Base-by-base conservation (phyloP, 148 eudicot genomes). In the Rhododendron williamsianum region DNA sequence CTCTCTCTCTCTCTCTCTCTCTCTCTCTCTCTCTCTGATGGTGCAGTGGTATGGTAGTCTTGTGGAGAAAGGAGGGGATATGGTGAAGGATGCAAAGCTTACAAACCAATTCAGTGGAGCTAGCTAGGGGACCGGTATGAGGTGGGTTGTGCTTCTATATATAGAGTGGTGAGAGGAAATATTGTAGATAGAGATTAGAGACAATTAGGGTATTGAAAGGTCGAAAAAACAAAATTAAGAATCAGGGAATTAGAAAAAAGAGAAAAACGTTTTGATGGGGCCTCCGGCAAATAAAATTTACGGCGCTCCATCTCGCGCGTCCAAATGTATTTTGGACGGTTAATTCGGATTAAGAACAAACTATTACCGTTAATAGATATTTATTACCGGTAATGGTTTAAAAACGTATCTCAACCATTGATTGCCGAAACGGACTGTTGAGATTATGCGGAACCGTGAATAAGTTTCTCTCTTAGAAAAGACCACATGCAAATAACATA, bases 81-180 rank as follows among this genome's bases (percentile, higher is more conserved):
- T 18, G 76, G 12, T 12, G 76, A 58, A 45, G 58, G 56, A 43
- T 56, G 45, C 35, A 43, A 54, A n/a, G 60, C 60, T 54, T 0
- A 21, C 38, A 12, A 46, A 74, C 13, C n/a, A 38, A n/a, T 12
- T 9, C 30, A 45, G 13, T 23, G 71, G 82, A 78, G 54, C 19
- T 13, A 3, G 6, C 45, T 6, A 6, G 45, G 45, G 45, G 45
- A 7, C 45, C 19, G 27, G 7, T 67, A 23, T 21, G 82, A 35
- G 58, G 76, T 36, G 7, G 36, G 21, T 63, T 63, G 83, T 45
- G 58, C 80, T 13, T 80, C 38, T 78, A 84, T 84, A 84, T 63
- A 63, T 51, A 79, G 84, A 12, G 84, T 54, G 60, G 76, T 77
- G 82, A 2, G 30, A 2, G 86, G 84, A 43, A 23, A 63, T 25